phyloP scores from a whole-genome alignment of 148 eudicot genomes.

The Rhododendron vialii region DNA sequence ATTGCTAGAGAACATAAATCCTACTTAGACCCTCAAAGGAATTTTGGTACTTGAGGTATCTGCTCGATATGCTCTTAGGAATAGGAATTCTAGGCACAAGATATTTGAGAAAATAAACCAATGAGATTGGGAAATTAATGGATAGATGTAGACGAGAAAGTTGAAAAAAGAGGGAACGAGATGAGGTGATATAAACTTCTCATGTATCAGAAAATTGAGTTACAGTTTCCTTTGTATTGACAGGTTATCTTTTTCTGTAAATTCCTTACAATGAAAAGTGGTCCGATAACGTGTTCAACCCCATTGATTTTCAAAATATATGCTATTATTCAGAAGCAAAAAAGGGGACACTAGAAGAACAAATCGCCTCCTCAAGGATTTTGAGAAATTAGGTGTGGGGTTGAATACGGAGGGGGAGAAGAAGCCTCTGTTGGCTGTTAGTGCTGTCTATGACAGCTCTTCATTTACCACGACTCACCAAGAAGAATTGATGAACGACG shows the following conservation, averaged over 20 bases:
- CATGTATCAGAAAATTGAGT: too few species aligned
- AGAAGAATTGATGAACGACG: conserved; percentile 58
- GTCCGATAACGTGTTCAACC: conserved; percentile 78
- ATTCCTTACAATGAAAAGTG: conserved; percentile 63
- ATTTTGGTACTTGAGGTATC: too few species aligned
- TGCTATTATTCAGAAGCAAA: conserved; percentile 85
- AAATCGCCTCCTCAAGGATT: conserved; percentile 67
- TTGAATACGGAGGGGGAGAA: conserved; percentile 33
- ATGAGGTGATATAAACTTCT: too few species aligned
- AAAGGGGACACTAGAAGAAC: conserved; percentile 12
- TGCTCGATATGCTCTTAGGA: too few species aligned
- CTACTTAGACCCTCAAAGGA: too few species aligned
- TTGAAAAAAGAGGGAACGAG: too few species aligned
- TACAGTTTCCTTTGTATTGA: background rate
- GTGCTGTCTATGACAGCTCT: conserved; percentile 90
- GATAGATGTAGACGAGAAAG: too few species aligned
- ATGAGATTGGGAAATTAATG: too few species aligned
- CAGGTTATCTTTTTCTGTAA: conserved; percentile 16
- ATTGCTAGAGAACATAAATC: too few species aligned
- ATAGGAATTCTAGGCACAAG: too few species aligned
- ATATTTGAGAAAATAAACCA: too few species aligned
- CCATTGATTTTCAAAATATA: conserved; percentile 57
- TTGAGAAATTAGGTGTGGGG: conserved; percentile 67
- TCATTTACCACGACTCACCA: conserved; percentile 84
- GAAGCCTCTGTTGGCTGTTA: conserved; percentile 73